phyloP scores from a whole-genome alignment of 2,329 filamentous ascomycete species.

The Talaromyces sp. region DNA sequence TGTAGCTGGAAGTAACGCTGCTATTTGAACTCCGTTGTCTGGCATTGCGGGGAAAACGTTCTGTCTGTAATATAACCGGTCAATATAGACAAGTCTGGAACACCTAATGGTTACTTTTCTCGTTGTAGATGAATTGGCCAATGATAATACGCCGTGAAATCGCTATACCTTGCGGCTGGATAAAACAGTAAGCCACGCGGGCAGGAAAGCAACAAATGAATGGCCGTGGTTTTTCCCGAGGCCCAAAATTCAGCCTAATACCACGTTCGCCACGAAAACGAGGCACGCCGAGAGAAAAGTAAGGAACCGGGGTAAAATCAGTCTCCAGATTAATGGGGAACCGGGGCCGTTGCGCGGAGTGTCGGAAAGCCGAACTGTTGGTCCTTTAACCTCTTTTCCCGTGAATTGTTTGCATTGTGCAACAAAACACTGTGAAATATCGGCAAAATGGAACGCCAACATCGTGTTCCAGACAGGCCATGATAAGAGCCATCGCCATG shows the following conservation, averaged over 20 bases:
- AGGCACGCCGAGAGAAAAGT: not conserved
- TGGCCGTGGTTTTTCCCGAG: not conserved
- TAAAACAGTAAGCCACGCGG: not conserved
- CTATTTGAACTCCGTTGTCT: not conserved
- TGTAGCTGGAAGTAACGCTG: not conserved
- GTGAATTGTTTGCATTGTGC: not conserved
- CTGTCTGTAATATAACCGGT: not conserved
- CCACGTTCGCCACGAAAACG: not conserved
- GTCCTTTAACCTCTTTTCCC: not conserved
- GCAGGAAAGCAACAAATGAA: not conserved
- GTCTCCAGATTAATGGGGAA: not conserved
- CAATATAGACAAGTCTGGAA: not conserved
- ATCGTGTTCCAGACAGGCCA: not conserved
- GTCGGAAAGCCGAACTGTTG: not conserved
- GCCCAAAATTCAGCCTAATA: conserved; percentile 10
- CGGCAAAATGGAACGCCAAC: not conserved
- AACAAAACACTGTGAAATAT: not conserved
- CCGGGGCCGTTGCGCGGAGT: not conserved
- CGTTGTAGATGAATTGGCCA: not conserved
- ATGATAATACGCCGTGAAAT: not conserved
- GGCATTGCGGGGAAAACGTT: not conserved
- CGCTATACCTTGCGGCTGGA: not conserved
- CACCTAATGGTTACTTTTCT: not conserved
- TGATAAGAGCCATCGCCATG: not conserved
- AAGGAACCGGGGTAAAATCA: not conserved